Conservation (phyloP, 2,329 filamentous ascomycete genomes). For the Myriosclerotinia scirpicola region DNA sequence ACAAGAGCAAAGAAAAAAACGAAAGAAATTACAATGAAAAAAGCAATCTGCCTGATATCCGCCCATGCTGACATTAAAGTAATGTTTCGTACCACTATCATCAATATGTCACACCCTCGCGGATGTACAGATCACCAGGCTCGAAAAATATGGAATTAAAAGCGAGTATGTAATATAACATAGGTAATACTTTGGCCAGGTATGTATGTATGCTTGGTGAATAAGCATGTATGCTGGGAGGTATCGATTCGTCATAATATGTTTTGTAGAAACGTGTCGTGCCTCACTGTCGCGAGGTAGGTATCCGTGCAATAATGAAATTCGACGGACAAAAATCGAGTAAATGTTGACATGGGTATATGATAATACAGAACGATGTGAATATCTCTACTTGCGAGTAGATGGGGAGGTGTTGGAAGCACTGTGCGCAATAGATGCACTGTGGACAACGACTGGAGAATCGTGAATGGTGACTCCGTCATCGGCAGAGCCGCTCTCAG, state of each 20-base stretch:
- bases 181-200: conserved; percentile 33
- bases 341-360: conserved; percentile 26
- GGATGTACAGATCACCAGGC: conserved; percentile 36
- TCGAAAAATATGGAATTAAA: conserved; percentile 37
- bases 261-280: conserved; percentile 31
- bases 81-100: conserved; percentile 36
- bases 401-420: conserved; percentile 35
- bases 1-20: conserved; percentile 33
- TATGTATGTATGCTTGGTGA: conserved; percentile 36
- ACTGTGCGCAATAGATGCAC: conserved; percentile 27
- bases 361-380: conserved; percentile 16
- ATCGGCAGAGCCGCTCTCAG: conserved; percentile 40
- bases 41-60: conserved; percentile 36
- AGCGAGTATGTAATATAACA: conserved; percentile 34
- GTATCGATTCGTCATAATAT: conserved; percentile 26
- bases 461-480: conserved; percentile 39
- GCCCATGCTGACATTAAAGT: conserved; percentile 36
- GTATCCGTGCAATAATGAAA: conserved; percentile 28
- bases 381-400: conserved; percentile 34
- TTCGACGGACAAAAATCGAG: conserved; percentile 23
- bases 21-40: conserved; percentile 36
- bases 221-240: conserved; percentile 34
- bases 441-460: conserved; percentile 37
- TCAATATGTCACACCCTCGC: conserved; percentile 36
- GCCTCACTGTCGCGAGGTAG: conserved; percentile 27